phyloP scores from a whole-genome alignment of 371 early-diverging fungal species.

The Smittium mucronatum region DNA sequence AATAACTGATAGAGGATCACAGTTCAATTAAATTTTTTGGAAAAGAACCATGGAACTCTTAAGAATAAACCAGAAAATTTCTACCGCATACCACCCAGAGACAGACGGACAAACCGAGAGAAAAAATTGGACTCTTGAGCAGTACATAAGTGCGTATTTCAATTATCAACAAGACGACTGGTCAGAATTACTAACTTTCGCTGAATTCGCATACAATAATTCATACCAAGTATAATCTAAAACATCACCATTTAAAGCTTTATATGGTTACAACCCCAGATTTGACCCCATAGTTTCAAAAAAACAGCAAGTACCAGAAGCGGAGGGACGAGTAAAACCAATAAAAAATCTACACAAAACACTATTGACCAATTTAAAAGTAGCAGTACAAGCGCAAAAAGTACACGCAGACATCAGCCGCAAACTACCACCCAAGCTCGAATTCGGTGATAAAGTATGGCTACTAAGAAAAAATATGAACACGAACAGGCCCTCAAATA shows the following conservation, averaged over 20 bases:
- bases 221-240: slow-evolving; percentile 14
- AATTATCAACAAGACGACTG: slow-evolving; percentile 28
- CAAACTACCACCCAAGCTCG: not conserved
- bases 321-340: not conserved
- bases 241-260: slow-evolving; percentile 20
- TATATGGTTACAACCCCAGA: slow-evolving; percentile 25
- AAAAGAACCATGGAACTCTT: slow-evolving; percentile 19
- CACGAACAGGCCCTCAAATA: slow-evolving; percentile 4
- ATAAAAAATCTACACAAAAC: slow-evolving; percentile 5
- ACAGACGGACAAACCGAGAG: slow-evolving; percentile 42
- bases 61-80: slow-evolving; percentile 19
- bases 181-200: slow-evolving; percentile 19
- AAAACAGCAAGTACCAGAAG: not conserved
- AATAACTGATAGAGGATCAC: slow-evolving; percentile 32
- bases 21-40: slow-evolving; percentile 34
- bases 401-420: not conserved
- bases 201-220: slow-evolving; percentile 27
- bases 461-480: slow-evolving; percentile 5
- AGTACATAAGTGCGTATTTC: slow-evolving; percentile 27
- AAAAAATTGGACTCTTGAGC: slow-evolving; percentile 28
- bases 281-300: not conserved
- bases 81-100: slow-evolving; percentile 37
- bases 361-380: not conserved
- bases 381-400: not conserved
- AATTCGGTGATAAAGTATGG: slow-evolving; percentile 11